These are phyloP conservation scores for Penicillium sp. DNA, from an alignment of 2,329 filamentous ascomycete genomes.

Conservation along the genomic window DNA sequence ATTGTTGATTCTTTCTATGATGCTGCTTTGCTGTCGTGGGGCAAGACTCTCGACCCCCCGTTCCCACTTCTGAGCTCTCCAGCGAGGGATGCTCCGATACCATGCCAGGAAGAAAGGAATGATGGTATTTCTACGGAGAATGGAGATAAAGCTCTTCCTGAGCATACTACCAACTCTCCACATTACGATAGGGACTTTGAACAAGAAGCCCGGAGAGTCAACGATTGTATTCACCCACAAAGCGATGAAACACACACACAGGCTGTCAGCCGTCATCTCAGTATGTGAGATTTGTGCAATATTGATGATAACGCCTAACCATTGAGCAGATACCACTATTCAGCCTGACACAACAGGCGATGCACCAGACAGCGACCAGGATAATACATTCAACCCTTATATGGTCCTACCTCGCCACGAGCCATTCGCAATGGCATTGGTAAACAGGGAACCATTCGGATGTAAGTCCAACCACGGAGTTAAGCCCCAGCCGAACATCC, in stretches of 20 bases:
- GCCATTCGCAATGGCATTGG: conserved; percentile 68
- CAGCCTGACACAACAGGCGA: conserved; percentile 52
- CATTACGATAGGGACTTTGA: conserved; percentile 64
- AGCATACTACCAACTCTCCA: conserved; percentile 58
- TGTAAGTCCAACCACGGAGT: conserved; percentile 21
- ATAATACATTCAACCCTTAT: conserved; percentile 65
- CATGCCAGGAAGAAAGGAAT: conserved; percentile 20
- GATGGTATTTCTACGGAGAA: conserved; percentile 11
- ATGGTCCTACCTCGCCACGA: conserved; percentile 54
- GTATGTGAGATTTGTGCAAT: conserved; percentile 20
- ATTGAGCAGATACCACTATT: conserved; percentile 50
- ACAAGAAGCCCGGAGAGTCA: conserved; percentile 61
- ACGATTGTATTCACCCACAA: conserved; percentile 54
- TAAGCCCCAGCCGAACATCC: neutral
- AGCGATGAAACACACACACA: conserved; percentile 54
- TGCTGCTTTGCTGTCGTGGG: conserved; percentile 70
- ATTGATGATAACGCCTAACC: neutral
- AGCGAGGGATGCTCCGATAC: conserved; percentile 37
- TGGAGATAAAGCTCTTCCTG: conserved; percentile 41
- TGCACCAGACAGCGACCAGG: conserved; percentile 54
- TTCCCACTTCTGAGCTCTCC: conserved; percentile 56
- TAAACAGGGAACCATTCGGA: conserved; percentile 67
- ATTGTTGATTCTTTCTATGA: conserved; percentile 77
- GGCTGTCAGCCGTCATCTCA: conserved; percentile 64
- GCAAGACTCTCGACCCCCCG: conserved; percentile 59